Conservation (phyloP, 179 eudicot genomes). For the Beta corolliflora region DNA sequence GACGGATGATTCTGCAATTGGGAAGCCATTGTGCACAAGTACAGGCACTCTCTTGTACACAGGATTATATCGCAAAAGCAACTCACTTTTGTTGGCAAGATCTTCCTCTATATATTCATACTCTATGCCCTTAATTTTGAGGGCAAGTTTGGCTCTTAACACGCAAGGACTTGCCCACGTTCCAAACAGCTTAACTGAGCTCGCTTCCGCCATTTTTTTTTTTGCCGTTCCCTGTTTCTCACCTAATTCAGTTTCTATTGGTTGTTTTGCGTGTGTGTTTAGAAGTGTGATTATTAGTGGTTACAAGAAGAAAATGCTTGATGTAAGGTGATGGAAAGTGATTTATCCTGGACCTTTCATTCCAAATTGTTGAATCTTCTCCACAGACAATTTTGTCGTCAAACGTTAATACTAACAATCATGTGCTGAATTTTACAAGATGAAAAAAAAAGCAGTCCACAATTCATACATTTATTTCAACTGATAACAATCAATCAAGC, state of each 20-base stretch:
- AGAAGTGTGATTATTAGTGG: no score
- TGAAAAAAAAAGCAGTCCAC: background rate
- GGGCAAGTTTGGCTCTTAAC: slow-evolving; percentile 46
- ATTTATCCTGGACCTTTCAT: no score
- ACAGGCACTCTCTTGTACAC: slow-evolving; percentile 44
- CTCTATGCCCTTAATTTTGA: slow-evolving; percentile 47
- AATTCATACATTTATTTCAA: background rate
- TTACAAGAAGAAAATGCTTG: no score
- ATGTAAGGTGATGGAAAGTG: no score
- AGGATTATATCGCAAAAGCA: slow-evolving; percentile 44
- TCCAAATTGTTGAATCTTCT: no score
- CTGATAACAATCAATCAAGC: background rate
- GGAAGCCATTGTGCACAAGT: slow-evolving; percentile 39
- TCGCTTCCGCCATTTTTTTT: slow-evolving; percentile 27
- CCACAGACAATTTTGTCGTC: no score
- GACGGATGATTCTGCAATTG: slow-evolving; percentile 38
- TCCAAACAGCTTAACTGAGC: slow-evolving; percentile 43
- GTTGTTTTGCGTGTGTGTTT: no score
- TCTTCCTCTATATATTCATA: slow-evolving; percentile 50
- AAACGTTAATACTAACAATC: background rate
- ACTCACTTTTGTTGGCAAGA: slow-evolving; percentile 43
- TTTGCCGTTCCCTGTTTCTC: background rate
- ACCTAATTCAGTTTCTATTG: no score
- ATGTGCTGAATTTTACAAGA: background rate
- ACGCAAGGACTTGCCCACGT: slow-evolving; percentile 40